Percentiles rank a stretch among this genome's conserved stretches.
These are phyloP conservation scores for Geosmithia flava DNA, from an alignment of 2,329 filamentous ascomycete species.

Conservation along the genomic window DNA sequence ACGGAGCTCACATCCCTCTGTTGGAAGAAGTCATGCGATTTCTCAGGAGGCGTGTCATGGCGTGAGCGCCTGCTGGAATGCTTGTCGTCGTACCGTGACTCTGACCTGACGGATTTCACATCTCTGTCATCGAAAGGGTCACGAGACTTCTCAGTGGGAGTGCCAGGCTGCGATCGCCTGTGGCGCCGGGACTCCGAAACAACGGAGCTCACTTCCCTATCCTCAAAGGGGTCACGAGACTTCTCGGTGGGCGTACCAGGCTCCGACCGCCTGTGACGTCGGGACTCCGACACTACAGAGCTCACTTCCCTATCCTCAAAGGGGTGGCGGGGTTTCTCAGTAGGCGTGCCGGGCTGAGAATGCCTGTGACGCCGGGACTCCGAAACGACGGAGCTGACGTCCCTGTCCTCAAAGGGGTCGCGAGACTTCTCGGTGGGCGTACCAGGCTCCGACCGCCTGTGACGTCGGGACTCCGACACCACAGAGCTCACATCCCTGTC, in stretches of 20 bases:
- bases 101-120: slow-evolving; percentile 35
- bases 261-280: slow-evolving; percentile 12
- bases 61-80: slow-evolving; percentile 3
- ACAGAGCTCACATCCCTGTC: slow-evolving; percentile 37
- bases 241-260: slow-evolving; percentile 8
- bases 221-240: slow-evolving; percentile 22
- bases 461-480: slow-evolving; percentile 30
- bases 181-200: slow-evolving; percentile 31
- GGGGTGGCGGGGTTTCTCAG: slow-evolving; percentile 11
- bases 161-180: background rate
- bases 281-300: too few species aligned
- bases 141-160: slow-evolving; percentile 3
- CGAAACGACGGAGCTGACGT: too few species aligned
- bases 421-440: slow-evolving; percentile 4
- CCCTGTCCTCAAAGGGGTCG: slow-evolving; percentile 30
- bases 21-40: background rate
- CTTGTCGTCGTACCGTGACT: slow-evolving; percentile 19
- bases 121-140: slow-evolving; percentile 30
- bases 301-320: slow-evolving; percentile 33
- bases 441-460: slow-evolving; percentile 6
- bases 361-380: too few species aligned
- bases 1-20: too few species aligned
- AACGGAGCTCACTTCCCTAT: slow-evolving; percentile 34
- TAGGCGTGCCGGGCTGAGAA: slow-evolving; percentile 12
- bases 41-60: background rate